These are phyloP conservation scores for Neocucurbitaria cava DNA, from an alignment of 2,329 filamentous ascomycete species.

Conservation along the genomic window DNA sequence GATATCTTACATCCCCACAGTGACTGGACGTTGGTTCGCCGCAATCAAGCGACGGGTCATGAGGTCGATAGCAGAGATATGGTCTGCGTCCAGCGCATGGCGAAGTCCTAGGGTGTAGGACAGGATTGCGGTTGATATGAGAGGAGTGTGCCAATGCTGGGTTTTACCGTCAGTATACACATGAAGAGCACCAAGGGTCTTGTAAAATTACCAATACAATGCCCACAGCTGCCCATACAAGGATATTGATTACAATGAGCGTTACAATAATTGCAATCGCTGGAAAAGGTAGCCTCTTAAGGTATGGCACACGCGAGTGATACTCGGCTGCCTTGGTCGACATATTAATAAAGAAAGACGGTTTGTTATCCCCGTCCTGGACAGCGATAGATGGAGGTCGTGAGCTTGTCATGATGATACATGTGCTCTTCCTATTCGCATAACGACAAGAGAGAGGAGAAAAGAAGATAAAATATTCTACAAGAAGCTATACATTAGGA, in stretches of 20 bases:
- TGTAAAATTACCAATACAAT: constrained; percentile 60
- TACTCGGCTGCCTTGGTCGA: constrained; percentile 52
- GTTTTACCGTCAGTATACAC: background rate
- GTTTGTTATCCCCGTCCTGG: constrained; percentile 17
- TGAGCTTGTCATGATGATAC: constrained; percentile 17
- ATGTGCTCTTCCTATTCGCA: background rate
- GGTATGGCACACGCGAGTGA: constrained; percentile 61
- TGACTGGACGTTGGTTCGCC: constrained; percentile 82
- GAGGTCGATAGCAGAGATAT: constrained; percentile 89
- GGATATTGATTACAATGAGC: constrained; percentile 60
- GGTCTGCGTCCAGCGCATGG: constrained; percentile 97
- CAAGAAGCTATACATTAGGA: background rate
- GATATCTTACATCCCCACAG: constrained; percentile 73
- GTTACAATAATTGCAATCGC: constrained; percentile 64
- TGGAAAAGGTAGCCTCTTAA: constrained; percentile 63
- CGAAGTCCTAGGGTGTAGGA: constrained; percentile 89
- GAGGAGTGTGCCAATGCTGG: constrained; percentile 54
- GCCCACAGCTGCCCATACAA: constrained; percentile 65
- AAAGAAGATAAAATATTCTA: background rate
- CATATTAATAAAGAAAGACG: constrained; percentile 28
- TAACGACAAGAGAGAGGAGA: background rate
- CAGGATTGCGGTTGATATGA: constrained; percentile 82
- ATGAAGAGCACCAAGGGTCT: background rate
- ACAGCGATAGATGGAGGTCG: constrained; percentile 14
- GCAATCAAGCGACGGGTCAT: constrained; percentile 92